These are phyloP conservation scores for Malus domestica DNA, from an alignment of 306 rosid species.

Conservation along the genomic window DNA sequence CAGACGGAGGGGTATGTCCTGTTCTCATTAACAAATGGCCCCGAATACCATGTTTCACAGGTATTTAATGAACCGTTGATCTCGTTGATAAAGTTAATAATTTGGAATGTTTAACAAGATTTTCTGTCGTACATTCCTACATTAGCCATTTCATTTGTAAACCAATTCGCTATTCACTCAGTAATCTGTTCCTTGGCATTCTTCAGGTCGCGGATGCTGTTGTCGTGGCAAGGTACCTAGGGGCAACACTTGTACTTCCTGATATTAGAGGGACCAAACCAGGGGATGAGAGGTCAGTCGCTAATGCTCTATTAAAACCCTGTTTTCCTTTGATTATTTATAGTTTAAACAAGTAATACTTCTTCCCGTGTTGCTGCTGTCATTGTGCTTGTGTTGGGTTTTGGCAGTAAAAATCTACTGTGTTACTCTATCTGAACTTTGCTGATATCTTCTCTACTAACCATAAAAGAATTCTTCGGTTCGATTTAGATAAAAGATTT, in stretches of 20 bases:
- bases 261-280: slow-evolving; percentile 91
- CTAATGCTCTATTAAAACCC: not conserved
- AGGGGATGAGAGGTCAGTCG: slow-evolving; percentile 84
- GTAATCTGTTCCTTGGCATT: slow-evolving; percentile 1
- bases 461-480: not conserved
- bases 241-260: slow-evolving; percentile 91
- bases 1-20: slow-evolving; percentile 75
- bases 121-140: not conserved
- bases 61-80: slow-evolving; percentile 30
- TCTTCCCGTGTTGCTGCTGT: slow-evolving; percentile 4
- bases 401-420: not conserved
- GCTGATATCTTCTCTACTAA: not conserved
- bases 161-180: slow-evolving; percentile 1
- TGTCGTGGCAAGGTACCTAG: slow-evolving; percentile 82
- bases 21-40: slow-evolving; percentile 87
- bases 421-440: not conserved
- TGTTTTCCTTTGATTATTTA: not conserved
- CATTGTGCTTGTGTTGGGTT: not conserved
- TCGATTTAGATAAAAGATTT: not conserved
- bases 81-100: slow-evolving; percentile 8
- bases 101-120: not conserved
- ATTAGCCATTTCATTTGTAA: not conserved
- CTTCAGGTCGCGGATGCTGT: slow-evolving; percentile 82
- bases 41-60: slow-evolving; percentile 96
- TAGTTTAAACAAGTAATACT: not conserved